phyloP scores from a whole-genome alignment of 495 filamentous ascomycete species.

The Talaromyces proteolyticus region DNA sequence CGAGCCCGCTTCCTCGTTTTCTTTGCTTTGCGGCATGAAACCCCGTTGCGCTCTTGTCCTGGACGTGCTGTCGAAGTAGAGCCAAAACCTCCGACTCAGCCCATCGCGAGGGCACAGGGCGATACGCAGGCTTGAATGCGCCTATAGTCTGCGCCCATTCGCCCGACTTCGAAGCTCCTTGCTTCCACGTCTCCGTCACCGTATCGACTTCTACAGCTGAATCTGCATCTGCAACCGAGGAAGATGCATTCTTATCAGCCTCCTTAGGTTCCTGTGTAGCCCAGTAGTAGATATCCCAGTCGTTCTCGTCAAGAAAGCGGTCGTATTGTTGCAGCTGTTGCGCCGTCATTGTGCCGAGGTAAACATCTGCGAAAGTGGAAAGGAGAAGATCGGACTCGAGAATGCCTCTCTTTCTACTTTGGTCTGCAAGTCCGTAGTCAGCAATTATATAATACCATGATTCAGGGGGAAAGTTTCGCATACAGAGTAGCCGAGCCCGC shows the following conservation, averaged over 20 bases:
- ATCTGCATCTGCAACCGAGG: slow-evolving; percentile 16
- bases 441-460: not conserved
- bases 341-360: slow-evolving; percentile 66
- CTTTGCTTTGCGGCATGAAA: slow-evolving; percentile 44
- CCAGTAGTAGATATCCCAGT: slow-evolving; percentile 99
- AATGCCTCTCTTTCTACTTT: slow-evolving; percentile 93
- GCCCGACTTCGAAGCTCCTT: slow-evolving; percentile 51
- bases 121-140: slow-evolving; percentile 87
- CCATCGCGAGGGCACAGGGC: slow-evolving; percentile 85
- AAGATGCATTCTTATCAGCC: slow-evolving; percentile 18
- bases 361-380: slow-evolving; percentile 83
- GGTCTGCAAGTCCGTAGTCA: slow-evolving; percentile 51
- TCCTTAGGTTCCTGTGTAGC: slow-evolving; percentile 79
- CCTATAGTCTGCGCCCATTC: slow-evolving; percentile 98
- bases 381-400: slow-evolving; percentile 94
- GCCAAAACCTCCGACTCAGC: slow-evolving; percentile 69
- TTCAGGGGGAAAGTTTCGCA: slow-evolving; percentile 27
- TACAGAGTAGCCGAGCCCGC: slow-evolving; percentile 85
- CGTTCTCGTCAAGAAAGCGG: slow-evolving; percentile 94
- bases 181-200: slow-evolving; percentile 48
- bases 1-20: slow-evolving; percentile 41
- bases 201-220: slow-evolving; percentile 34
- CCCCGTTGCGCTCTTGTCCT: slow-evolving; percentile 46
- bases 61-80: slow-evolving; percentile 76
- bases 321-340: slow-evolving; percentile 81